A percentile compares a stretch with the other conserved stretches of the same genome.
Conservation (phyloP, 352 stramenopile genomes). For the Pythium dissimile region DNA sequence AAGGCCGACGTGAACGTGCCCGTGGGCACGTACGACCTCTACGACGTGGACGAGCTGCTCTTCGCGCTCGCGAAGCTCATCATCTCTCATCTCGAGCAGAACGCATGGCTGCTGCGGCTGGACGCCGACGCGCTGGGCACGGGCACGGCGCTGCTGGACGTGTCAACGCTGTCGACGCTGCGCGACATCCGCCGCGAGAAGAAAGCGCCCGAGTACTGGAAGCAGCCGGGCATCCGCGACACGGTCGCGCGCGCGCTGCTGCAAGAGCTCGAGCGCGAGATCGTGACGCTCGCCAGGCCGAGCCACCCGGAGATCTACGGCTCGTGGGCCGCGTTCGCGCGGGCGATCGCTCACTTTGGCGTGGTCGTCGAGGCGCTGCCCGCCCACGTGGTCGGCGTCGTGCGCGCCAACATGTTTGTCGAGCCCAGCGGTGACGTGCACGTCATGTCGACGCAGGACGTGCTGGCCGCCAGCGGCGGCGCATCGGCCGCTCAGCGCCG, state of each 20-base stretch:
- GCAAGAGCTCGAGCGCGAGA: conserved; percentile 46
- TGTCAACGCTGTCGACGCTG: conserved; percentile 53
- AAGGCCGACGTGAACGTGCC: conserved; percentile 85
- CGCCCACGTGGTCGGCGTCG: conserved; percentile 31
- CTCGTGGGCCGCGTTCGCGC: conserved; percentile 55
- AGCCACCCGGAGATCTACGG: conserved; percentile 49
- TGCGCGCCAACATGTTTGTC: conserved; percentile 81
- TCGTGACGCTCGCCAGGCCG: conserved; percentile 24
- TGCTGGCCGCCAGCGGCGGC: conserved; percentile 26
- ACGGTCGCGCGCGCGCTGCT: conserved; percentile 50
- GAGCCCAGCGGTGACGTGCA: conserved; percentile 63
- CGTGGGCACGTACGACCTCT: conserved; percentile 85
- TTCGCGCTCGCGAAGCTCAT: conserved; percentile 85
- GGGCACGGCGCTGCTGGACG: conserved; percentile 63
- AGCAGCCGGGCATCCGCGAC: conserved; percentile 60
- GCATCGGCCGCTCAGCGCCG: conserved; percentile 21
- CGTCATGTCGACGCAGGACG: conserved; percentile 68
- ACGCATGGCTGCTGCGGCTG: conserved; percentile 75
- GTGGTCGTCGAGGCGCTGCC: conserved; percentile 80
- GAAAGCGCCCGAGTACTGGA: conserved; percentile 61
- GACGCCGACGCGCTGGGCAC: conserved; percentile 68
- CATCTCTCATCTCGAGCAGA: conserved; percentile 76
- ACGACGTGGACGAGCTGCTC: conserved; percentile 84
- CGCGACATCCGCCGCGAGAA: conserved; percentile 62
- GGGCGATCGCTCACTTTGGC: conserved; percentile 60